A percentile compares a stretch with the other conserved stretches of the same genome.
phyloP scores from a whole-genome alignment of 345 rosid species.

The Ceriops tagal region DNA sequence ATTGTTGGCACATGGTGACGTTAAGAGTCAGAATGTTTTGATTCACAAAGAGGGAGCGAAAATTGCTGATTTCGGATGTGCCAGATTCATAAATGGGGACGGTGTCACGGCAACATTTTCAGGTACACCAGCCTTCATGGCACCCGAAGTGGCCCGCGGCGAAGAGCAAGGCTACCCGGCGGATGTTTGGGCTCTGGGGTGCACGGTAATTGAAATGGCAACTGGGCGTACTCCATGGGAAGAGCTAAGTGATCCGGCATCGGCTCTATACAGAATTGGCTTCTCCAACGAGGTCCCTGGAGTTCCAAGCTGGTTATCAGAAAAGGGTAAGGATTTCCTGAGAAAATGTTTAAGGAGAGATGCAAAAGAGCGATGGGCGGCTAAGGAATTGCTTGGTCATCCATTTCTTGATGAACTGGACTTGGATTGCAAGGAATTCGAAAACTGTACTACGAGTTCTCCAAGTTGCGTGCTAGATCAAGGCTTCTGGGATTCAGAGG shows the following conservation, averaged over 20 bases:
- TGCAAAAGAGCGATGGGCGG: constrained; percentile 58
- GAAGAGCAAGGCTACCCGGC: constrained; percentile 79
- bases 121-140: constrained; percentile 93
- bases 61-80: constrained; percentile 79
- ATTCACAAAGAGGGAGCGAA: constrained; percentile 51
- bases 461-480: constrained; percentile 77
- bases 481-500: constrained; percentile 62
- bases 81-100: constrained; percentile 33
- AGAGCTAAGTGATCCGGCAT: constrained; percentile 51
- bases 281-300: constrained; percentile 62
- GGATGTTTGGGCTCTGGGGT: constrained; percentile 90
- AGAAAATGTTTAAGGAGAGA: constrained; percentile 57
- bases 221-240: constrained; percentile 76
- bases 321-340: constrained; percentile 58
- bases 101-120: constrained; percentile 33
- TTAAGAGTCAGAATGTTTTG: constrained; percentile 74
- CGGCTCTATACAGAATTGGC: constrained; percentile 72
- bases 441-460: constrained; percentile 33
- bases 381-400: constrained; percentile 59
- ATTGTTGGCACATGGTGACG: constrained; percentile 61
- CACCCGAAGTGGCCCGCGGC: constrained; percentile 89
- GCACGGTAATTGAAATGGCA: constrained; percentile 73
- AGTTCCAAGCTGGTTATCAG: constrained; percentile 59
- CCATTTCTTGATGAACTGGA: constrained; percentile 49
- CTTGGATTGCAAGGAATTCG: constrained; percentile 3